Conservation (phyloP, 148 eudicot genomes). For the Polygonum maritimum region DNA sequence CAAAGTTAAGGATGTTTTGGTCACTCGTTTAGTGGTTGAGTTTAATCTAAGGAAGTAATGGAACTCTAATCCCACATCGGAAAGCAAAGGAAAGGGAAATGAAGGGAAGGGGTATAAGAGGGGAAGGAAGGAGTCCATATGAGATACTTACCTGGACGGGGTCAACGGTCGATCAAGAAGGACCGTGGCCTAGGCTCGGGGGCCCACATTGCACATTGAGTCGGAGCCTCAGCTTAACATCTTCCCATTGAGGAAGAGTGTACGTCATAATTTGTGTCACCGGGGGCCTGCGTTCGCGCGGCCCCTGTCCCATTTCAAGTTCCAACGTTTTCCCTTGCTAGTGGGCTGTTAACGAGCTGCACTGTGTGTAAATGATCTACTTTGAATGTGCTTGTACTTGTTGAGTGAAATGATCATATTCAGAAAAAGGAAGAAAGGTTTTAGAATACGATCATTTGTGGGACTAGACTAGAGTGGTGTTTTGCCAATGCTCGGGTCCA, state of each 20-base stretch:
- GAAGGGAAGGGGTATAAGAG: neutral
- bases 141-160: slow-evolving; percentile 4
- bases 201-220: neutral
- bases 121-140: neutral
- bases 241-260: slow-evolving; percentile 25
- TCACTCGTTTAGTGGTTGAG: neutral
- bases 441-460: too few species aligned
- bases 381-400: too few species aligned
- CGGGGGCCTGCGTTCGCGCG: slow-evolving; percentile 85
- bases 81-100: neutral
- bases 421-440: too few species aligned
- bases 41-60: neutral
- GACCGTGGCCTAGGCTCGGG: slow-evolving; percentile 3
- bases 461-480: too few species aligned
- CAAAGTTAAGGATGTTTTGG: neutral
- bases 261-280: slow-evolving; percentile 65
- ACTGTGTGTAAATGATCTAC: too few species aligned
- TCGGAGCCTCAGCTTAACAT: slow-evolving; percentile 1
- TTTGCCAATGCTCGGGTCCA: too few species aligned
- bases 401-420: too few species aligned
- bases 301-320: slow-evolving; percentile 22
- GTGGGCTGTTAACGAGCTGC: too few species aligned
- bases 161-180: neutral
- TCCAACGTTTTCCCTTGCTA: neutral
- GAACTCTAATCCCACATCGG: neutral